A percentile compares a stretch with the other conserved stretches of the same genome.
phyloP scores from a whole-genome alignment of 257 asterid species.

The Primulina huaijiensis region DNA sequence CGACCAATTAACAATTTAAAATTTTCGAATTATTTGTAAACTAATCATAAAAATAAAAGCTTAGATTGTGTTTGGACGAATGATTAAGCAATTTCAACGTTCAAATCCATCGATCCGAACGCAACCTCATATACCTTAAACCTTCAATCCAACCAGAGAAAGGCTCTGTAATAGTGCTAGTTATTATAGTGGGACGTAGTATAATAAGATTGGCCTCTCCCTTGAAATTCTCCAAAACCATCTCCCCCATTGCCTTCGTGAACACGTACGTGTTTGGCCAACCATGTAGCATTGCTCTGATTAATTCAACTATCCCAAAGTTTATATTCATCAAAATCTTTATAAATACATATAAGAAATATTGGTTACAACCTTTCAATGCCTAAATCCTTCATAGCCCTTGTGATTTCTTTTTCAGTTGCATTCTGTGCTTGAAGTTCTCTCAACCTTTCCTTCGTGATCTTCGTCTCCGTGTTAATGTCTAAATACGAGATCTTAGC shows the following conservation, averaged over 20 bases:
- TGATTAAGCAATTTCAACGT: too few species aligned
- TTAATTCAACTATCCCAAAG: background rate
- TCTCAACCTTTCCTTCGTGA: conserved; percentile 39
- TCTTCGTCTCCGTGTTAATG: conserved; percentile 37
- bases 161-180: conserved; percentile 57
- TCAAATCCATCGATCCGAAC: too few species aligned
- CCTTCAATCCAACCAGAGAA: conserved; percentile 71
- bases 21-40: too few species aligned
- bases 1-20: background rate
- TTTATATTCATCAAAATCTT: background rate
- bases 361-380: conserved; percentile 39
- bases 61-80: too few species aligned
- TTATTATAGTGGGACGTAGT: conserved; percentile 56
- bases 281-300: conserved; percentile 57
- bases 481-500: conserved; percentile 37
- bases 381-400: conserved; percentile 57
- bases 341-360: background rate
- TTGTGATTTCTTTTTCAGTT: conserved; percentile 32
- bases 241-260: conserved; percentile 75
- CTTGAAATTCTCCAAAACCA: conserved; percentile 39
- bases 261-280: conserved; percentile 74
- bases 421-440: conserved; percentile 29
- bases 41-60: too few species aligned
- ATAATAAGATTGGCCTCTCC: conserved; percentile 34
- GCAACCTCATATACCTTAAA: conserved; percentile 31